phyloP scores from a whole-genome alignment of 257 asterid species.

The Datura wrightii region DNA sequence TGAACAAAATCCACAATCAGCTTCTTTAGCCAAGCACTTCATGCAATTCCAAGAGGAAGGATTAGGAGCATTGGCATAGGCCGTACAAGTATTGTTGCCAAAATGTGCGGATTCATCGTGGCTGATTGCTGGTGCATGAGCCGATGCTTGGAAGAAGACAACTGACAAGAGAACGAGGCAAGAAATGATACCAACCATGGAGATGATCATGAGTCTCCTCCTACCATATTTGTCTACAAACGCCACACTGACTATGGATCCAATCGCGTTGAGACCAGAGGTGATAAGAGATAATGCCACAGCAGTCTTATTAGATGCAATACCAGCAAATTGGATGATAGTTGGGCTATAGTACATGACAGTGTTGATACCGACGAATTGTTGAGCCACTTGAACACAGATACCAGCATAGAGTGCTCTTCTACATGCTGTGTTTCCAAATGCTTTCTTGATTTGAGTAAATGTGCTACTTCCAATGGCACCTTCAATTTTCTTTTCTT shows the following conservation, averaged over 20 bases:
- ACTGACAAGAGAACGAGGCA: constrained; percentile 36
- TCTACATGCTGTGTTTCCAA: constrained; percentile 30
- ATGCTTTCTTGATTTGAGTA: constrained; percentile 25
- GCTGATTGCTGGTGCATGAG: constrained; percentile 28
- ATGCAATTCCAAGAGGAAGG: constrained; percentile 36
- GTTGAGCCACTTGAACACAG: constrained; percentile 44
- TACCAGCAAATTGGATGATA: constrained; percentile 48
- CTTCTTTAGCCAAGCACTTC: constrained; percentile 33
- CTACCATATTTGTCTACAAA: constrained; percentile 47
- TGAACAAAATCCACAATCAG: constrained; percentile 35
- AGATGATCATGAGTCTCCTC: constrained; percentile 38
- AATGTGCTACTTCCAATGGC: constrained; percentile 23
- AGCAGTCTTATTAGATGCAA: constrained; percentile 46
- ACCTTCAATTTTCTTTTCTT: constrained; percentile 41
- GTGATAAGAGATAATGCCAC: constrained; percentile 48
- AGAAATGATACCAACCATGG: constrained; percentile 45
- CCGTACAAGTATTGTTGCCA: constrained; percentile 30
- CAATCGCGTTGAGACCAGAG: constrained; percentile 44
- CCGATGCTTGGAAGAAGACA: constrained; percentile 34
- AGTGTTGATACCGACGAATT: constrained; percentile 49
- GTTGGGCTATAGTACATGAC: constrained; percentile 41
- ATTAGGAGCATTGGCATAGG: constrained; percentile 23
- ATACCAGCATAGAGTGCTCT: constrained; percentile 44
- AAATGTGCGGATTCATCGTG: constrained; percentile 25
- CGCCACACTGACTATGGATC: constrained; percentile 44